A percentile compares a stretch with the other conserved stretches of the same genome.
Conservation (phyloP, 2,329 filamentous ascomycete species). For the Pseudophaeomoniella oleicola region DNA sequence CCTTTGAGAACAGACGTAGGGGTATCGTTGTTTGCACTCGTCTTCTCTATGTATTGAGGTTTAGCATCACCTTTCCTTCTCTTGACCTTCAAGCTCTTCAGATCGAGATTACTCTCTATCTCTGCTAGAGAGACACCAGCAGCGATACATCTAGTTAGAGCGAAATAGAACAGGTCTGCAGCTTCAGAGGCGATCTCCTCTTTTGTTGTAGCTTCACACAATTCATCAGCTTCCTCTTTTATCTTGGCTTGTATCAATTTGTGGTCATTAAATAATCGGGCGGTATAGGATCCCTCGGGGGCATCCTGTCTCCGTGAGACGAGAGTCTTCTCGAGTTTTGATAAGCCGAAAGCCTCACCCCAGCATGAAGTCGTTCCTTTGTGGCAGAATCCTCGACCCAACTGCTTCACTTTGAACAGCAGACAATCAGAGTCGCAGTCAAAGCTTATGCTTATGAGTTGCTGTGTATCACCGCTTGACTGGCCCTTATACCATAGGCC, state of each 20-base stretch:
- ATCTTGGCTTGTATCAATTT: conserved; percentile 89
- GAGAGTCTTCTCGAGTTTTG: conserved; percentile 76
- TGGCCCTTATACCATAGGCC: conserved; percentile 95
- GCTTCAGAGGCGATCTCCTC: conserved; percentile 87
- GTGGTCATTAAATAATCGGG: conserved; percentile 78
- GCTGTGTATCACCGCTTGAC: conserved; percentile 84
- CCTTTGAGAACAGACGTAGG: conserved; percentile 3
- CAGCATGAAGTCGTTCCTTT: conserved; percentile 87
- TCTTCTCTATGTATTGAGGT: conserved; percentile 52
- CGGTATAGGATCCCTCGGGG: conserved; percentile 83
- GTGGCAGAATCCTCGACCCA: conserved; percentile 85
- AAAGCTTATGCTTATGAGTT: conserved; percentile 67
- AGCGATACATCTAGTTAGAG: conserved; percentile 73
- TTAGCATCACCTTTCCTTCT: conserved; percentile 88
- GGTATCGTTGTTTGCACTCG: conserved; percentile 13
- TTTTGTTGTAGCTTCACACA: conserved; percentile 71
- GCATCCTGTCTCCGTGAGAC: conserved; percentile 67
- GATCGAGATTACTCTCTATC: conserved; percentile 81
- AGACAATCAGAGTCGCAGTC: conserved; percentile 93
- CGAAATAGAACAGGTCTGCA: conserved; percentile 91
- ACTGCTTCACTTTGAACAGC: conserved; percentile 78
- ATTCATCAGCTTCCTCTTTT: conserved; percentile 93
- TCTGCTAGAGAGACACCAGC: conserved; percentile 76
- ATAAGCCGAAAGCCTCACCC: conserved; percentile 66
- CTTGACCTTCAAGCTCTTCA: conserved; percentile 92